Percentiles rank a stretch among this genome's conserved stretches.
Conservation (phyloP, 2,329 filamentous ascomycete genomes). For the Cryoendolithus antarcticus region DNA sequence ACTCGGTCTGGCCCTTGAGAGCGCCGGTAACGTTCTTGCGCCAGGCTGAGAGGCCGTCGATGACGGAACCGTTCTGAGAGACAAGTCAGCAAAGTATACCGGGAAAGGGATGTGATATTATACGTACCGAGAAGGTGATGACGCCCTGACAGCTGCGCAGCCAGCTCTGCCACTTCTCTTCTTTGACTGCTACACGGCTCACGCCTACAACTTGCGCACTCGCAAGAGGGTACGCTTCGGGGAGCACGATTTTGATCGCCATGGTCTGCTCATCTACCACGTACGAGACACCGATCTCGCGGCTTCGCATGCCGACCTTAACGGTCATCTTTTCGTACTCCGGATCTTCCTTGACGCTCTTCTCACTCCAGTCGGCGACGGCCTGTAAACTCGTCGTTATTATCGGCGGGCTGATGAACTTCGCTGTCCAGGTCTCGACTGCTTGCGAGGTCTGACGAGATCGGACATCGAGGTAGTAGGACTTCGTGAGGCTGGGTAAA, state of each 20-base stretch:
- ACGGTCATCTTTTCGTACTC: constrained; percentile 48
- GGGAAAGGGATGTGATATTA: background rate
- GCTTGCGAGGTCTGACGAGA: constrained; percentile 67
- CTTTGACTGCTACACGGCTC: constrained; percentile 74
- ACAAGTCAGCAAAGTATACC: too few relatives aligned
- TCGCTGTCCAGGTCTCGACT: constrained; percentile 75
- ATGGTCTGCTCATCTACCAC: constrained; percentile 79
- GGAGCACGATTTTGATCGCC: constrained; percentile 69
- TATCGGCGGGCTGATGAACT: constrained; percentile 61
- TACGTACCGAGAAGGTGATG: constrained; percentile 68
- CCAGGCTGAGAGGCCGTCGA: constrained; percentile 77
- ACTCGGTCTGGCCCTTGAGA: constrained; percentile 86
- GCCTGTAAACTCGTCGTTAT: constrained; percentile 54
- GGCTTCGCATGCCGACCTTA: constrained; percentile 57
- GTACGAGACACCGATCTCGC: constrained; percentile 74
- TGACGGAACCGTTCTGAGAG: constrained; percentile 61
- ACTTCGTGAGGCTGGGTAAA: constrained; percentile 64
- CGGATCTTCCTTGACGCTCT: constrained; percentile 23
- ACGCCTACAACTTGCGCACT: constrained; percentile 63
- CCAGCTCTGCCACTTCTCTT: constrained; percentile 90
- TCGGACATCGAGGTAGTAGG: constrained; percentile 73
- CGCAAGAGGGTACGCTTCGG: constrained; percentile 70
- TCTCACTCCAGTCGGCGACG: constrained; percentile 53
- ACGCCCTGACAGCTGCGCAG: constrained; percentile 78
- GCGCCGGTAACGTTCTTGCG: constrained; percentile 76